phyloP scores from a whole-genome alignment of 2,329 filamentous ascomycete genomes.

The Pseudogymnoascus sp. region DNA sequence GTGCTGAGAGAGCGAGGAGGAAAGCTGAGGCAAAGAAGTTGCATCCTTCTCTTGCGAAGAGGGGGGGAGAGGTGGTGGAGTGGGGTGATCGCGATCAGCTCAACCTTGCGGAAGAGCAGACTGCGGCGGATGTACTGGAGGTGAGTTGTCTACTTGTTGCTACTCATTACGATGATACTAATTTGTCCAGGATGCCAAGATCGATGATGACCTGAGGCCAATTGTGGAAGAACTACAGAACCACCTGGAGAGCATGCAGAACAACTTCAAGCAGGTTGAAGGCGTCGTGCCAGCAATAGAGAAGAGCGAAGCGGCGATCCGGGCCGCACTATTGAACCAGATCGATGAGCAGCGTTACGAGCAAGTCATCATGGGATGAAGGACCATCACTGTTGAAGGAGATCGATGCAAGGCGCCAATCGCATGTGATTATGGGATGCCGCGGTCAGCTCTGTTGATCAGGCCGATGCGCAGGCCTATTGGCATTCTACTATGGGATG shows the following conservation, averaged over 20 bases:
- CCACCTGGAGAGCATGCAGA: constrained; percentile 28
- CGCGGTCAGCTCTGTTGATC: neutral
- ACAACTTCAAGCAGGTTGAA: constrained; percentile 27
- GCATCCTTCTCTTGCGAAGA: constrained; percentile 23
- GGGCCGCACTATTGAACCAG: constrained; percentile 26
- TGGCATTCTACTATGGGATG: neutral
- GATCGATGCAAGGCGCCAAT: neutral
- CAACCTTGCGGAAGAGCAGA: neutral
- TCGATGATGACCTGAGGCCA: constrained; percentile 23
- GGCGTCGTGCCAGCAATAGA: constrained; percentile 26
- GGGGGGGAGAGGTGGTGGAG: constrained; percentile 17
- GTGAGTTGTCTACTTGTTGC: constrained; percentile 1
- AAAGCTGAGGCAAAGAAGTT: constrained; percentile 34
- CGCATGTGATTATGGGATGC: neutral
- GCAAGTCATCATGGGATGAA: constrained; percentile 26
- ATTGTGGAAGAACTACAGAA: constrained; percentile 23
- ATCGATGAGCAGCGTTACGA: constrained; percentile 25
- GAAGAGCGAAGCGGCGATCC: constrained; percentile 26
- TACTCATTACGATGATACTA: neutral
- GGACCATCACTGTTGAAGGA: neutral
- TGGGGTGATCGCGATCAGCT: constrained; percentile 18
- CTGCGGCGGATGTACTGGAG: neutral
- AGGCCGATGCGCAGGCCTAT: neutral
- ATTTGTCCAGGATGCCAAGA: constrained; percentile 11
- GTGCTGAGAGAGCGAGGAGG: constrained; percentile 44